phyloP scores from a whole-genome alignment of 2,329 filamentous ascomycete species.

The Exophiala lecanii-corni region DNA sequence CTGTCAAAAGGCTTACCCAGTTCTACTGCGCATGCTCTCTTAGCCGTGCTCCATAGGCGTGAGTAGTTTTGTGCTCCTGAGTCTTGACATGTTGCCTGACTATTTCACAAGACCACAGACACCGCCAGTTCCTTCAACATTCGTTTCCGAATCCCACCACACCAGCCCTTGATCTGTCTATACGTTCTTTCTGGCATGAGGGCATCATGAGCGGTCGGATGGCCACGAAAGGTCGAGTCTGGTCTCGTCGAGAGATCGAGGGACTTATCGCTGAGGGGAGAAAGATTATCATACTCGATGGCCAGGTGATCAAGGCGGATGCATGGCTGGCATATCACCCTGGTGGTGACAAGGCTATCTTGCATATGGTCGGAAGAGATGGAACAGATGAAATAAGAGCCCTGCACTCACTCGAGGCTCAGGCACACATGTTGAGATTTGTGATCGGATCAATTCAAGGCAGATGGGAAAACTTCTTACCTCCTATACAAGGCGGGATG shows the following conservation, averaged over 20 bases:
- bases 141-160: too few species aligned
- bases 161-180: too few species aligned
- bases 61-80: too few species aligned
- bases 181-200: too few species aligned
- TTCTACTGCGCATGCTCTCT: too few species aligned
- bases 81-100: too few species aligned
- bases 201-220: background rate
- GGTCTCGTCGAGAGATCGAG: constrained; percentile 66
- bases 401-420: constrained; percentile 75
- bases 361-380: constrained; percentile 90
- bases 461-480: constrained; percentile 79
- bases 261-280: constrained; percentile 76
- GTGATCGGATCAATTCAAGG: constrained; percentile 79
- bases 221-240: constrained; percentile 43
- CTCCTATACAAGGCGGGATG: constrained; percentile 83
- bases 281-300: constrained; percentile 74
- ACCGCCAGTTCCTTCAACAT: too few species aligned
- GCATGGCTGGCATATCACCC: constrained; percentile 86
- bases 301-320: constrained; percentile 79
- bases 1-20: too few species aligned
- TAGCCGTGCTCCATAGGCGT: too few species aligned
- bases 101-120: too few species aligned
- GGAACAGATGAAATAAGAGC: constrained; percentile 90
- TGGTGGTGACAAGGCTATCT: constrained; percentile 83
- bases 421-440: constrained; percentile 71